Percentiles rank a stretch among this genome's conserved stretches.
These are phyloP conservation scores for Silene coronaria DNA, from an alignment of 179 eudicot genomes.

Conservation along the genomic window DNA sequence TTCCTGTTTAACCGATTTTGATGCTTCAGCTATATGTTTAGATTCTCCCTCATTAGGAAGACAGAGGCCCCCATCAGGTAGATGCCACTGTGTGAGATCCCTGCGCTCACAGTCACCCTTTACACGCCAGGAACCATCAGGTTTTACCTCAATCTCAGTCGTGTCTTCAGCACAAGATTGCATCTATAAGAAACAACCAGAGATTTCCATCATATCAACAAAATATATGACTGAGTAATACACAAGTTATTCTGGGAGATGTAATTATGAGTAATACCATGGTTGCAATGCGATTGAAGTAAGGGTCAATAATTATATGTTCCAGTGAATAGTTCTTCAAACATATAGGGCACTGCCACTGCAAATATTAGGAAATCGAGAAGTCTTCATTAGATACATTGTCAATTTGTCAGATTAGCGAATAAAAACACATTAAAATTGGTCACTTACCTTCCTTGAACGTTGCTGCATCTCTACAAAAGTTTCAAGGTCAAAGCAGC, in stretches of 20 bases:
- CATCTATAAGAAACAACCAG: conserved; percentile 35
- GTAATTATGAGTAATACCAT: conserved; percentile 29
- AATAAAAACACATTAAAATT: not conserved
- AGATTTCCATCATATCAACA: not conserved
- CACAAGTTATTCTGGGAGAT: not conserved
- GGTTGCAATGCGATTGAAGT: conserved; percentile 56
- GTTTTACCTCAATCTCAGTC: conserved; percentile 75
- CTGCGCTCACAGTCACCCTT: conserved; percentile 41
- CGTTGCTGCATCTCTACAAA: conserved; percentile 86
- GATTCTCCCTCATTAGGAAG: conserved; percentile 39
- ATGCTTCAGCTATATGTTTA: conserved; percentile 45
- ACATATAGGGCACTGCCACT: conserved; percentile 86
- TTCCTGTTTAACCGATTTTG: conserved; percentile 63
- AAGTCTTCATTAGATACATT: not conserved
- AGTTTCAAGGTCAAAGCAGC: conserved; percentile 92
- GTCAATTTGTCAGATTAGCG: not conserved
- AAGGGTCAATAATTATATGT: conserved; percentile 59
- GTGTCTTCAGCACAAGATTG: conserved; percentile 59
- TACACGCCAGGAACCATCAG: conserved; percentile 90
- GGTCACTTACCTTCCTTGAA: conserved; percentile 72
- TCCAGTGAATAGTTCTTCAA: conserved; percentile 68
- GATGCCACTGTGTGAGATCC: conserved; percentile 44
- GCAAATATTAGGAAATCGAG: conserved; percentile 24
- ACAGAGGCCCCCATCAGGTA: conserved; percentile 52
- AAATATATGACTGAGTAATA: not conserved